These are phyloP conservation scores for Colletotrichum eleusines DNA, from an alignment of 2,329 filamentous ascomycete genomes.

Conservation along the genomic window DNA sequence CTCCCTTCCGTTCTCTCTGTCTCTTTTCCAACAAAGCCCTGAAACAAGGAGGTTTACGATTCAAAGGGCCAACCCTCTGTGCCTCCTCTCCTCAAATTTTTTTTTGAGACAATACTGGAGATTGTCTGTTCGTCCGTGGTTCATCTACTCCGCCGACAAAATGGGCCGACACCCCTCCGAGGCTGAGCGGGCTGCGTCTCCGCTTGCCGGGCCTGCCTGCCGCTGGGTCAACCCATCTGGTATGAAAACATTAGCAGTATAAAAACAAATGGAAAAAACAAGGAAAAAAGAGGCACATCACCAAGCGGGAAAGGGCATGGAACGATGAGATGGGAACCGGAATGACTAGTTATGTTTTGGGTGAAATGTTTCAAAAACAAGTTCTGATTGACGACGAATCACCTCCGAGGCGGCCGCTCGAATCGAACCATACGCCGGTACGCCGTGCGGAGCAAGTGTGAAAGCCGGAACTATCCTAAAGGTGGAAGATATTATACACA, in stretches of 20 bases:
- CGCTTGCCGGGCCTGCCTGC: constrained; percentile 8
- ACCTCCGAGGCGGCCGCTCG: constrained; percentile 25
- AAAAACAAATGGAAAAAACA: no score
- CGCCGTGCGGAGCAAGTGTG: constrained; percentile 36
- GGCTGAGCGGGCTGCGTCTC: constrained; percentile 7
- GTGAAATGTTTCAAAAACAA: neutral
- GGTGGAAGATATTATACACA: constrained; percentile 33
- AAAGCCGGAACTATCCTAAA: constrained; percentile 39
- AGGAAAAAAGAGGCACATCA: neutral
- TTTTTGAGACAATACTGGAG: neutral
- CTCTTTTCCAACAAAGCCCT: neutral
- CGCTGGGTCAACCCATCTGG: neutral
- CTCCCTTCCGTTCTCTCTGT: no score
- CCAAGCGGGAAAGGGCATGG: neutral
- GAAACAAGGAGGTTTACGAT: constrained; percentile 22
- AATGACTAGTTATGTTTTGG: neutral
- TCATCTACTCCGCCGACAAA: constrained; percentile 19
- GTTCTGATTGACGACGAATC: constrained; percentile 22
- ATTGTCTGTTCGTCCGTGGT: constrained; percentile 29
- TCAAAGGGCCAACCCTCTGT: neutral
- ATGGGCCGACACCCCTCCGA: constrained; percentile 24
- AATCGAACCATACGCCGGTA: constrained; percentile 37
- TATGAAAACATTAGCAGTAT: neutral
- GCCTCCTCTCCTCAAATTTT: neutral
- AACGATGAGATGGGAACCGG: neutral